phyloP scores from a whole-genome alignment of 2,329 filamentous ascomycete species.

The Colletotrichum incanum region DNA sequence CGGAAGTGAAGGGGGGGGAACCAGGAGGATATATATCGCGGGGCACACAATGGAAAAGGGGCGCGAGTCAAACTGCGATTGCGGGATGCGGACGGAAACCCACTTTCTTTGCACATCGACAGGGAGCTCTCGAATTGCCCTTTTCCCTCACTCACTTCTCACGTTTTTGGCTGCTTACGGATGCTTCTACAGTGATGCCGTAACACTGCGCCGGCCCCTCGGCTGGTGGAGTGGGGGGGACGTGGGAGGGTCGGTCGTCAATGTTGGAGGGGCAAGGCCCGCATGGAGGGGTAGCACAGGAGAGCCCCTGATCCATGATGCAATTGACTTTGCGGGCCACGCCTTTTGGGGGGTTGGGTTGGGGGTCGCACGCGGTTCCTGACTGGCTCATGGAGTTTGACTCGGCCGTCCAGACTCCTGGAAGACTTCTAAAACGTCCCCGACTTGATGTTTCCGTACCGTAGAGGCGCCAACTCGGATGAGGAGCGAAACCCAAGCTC shows the following conservation, averaged over 20 bases:
- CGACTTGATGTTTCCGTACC: not conserved
- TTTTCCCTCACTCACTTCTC: slow-evolving; percentile 4
- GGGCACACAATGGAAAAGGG: slow-evolving; percentile 19
- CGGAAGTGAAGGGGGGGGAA: not conserved
- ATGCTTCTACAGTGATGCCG: not conserved
- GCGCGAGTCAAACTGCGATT: slow-evolving; percentile 23
- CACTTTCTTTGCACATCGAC: slow-evolving; percentile 10
- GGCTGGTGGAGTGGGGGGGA: slow-evolving; percentile 32
- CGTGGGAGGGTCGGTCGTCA: slow-evolving; percentile 4
- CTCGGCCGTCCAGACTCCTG: not conserved
- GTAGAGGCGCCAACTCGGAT: not conserved
- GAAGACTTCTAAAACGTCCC: not conserved
- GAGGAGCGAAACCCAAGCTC: not conserved
- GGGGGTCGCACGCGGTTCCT: not conserved
- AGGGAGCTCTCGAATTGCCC: not conserved
- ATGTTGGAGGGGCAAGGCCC: slow-evolving; percentile 8
- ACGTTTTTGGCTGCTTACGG: slow-evolving; percentile 22
- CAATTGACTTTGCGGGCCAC: slow-evolving; percentile 25
- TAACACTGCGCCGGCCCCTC: slow-evolving; percentile 5
- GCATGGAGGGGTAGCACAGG: slow-evolving; percentile 17
- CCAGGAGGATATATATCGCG: slow-evolving; percentile 12
- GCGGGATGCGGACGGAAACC: slow-evolving; percentile 26
- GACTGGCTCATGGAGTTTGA: not conserved
- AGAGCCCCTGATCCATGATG: slow-evolving; percentile 35
- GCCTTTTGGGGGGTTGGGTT: not conserved